These are phyloP conservation scores for Passiflora organensis DNA, from an alignment of 345 rosid species.

Conservation along the genomic window DNA sequence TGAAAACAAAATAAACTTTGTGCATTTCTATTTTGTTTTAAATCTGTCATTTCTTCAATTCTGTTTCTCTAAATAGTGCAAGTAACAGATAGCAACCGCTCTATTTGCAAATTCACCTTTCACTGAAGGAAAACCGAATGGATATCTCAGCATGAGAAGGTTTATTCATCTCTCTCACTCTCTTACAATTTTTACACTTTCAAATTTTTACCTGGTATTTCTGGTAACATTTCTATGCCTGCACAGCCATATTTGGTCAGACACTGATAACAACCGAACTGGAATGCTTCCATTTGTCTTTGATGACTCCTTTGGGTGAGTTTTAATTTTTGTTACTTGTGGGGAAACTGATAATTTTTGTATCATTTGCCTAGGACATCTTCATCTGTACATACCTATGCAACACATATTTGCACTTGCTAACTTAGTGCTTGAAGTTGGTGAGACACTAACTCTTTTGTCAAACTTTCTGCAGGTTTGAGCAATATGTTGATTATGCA, in stretches of 20 bases:
- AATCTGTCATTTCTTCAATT: conserved; percentile 5
- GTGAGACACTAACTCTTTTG: neutral
- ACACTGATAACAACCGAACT: conserved; percentile 83
- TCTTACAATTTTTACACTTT: no score
- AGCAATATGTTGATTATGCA: conserved; percentile 97
- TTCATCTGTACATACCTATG: neutral
- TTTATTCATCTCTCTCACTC: conserved; percentile 17
- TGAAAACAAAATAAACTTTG: conserved; percentile 29
- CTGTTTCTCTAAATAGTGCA: conserved; percentile 25
- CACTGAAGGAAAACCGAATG: conserved; percentile 95
- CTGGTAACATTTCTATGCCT: conserved; percentile 25
- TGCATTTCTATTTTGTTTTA: conserved; percentile 12
- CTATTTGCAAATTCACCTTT: conserved; percentile 98
- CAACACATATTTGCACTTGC: neutral
- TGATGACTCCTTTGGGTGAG: conserved; percentile 87
- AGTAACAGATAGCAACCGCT: conserved; percentile 90
- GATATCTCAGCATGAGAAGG: conserved; percentile 99
- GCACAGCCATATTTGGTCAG: conserved; percentile 91
- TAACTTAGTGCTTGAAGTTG: neutral
- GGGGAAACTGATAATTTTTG: no score
- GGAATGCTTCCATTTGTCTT: conserved; percentile 99
- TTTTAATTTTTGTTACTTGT: conserved; percentile 4
- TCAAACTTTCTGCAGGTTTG: conserved; percentile 59
- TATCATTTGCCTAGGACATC: no score
- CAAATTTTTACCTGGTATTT: conserved; percentile 4